Evolutionary conservation across 2,329 filamentous ascomycete genomes (phyloP).

Genomic region (Fusarium udum): DNA sequence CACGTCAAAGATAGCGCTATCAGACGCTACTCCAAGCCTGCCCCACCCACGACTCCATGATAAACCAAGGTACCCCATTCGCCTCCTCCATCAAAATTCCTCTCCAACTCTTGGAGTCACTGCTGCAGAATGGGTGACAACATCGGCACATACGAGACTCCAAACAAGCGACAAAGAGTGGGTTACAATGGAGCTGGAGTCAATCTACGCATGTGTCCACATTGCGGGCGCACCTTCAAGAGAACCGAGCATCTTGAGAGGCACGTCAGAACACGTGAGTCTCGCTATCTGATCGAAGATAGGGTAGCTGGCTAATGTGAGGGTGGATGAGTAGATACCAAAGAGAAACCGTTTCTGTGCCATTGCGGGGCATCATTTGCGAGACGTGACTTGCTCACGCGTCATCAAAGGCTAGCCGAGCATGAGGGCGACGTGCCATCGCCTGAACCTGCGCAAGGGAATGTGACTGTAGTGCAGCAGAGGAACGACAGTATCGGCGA

Average conservation of each 20-base stretch:
- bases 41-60: constrained; percentile 11
- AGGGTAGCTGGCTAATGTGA: background rate
- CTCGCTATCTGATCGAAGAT: background rate
- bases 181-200: constrained; percentile 12
- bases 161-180: constrained; percentile 23
- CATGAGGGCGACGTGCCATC: background rate
- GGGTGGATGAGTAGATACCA: constrained; percentile 50
- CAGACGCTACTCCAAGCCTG: constrained; percentile 3
- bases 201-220: constrained; percentile 48
- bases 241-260: constrained; percentile 58
- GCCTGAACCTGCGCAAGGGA: background rate
- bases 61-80: constrained; percentile 15
- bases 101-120: constrained; percentile 21
- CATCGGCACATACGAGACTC: background rate
- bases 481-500: background rate
- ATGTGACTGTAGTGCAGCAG: background rate
- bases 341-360: constrained; percentile 58
- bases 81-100: background rate
- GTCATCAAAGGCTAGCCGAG: constrained; percentile 47
- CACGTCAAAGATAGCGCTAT: background rate
- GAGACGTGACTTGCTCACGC: constrained; percentile 55
- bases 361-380: constrained; percentile 56
- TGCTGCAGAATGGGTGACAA: background rate
- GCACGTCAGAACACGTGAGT: constrained; percentile 57
- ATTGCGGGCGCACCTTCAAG: constrained; percentile 56